Conservation (phyloP, 768 basidiomycete species). For the Mycena epipterygia region DNA sequence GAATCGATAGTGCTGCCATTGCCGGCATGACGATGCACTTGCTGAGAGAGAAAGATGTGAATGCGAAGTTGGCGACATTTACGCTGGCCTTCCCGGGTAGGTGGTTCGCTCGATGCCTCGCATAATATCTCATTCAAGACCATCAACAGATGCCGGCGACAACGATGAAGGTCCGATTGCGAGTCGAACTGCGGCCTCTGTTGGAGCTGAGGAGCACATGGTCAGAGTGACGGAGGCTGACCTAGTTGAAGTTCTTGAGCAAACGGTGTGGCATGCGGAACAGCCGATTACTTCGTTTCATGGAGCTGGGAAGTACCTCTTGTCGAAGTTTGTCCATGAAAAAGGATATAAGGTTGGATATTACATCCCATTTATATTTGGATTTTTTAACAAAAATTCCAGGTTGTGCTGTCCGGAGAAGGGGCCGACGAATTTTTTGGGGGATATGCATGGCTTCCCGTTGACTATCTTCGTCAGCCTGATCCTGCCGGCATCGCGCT, state of each 20-base stretch:
- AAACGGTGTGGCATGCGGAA: background rate
- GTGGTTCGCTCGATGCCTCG: no score
- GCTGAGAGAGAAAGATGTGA: constrained; percentile 19
- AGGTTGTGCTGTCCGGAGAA: background rate
- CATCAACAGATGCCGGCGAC: background rate
- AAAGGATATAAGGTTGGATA: background rate
- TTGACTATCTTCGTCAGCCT: background rate
- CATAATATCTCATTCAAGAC: no score
- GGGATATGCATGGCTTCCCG: background rate
- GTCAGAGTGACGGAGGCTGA: background rate
- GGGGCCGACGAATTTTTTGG: background rate
- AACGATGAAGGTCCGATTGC: background rate
- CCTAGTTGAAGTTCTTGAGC: background rate
- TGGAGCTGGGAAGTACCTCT: background rate
- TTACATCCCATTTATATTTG: background rate
- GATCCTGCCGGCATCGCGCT: background rate
- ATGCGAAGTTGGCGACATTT: constrained; percentile 21
- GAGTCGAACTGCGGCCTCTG: background rate
- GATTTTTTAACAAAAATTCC: background rate
- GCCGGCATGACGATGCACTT: constrained; percentile 22
- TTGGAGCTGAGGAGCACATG: background rate
- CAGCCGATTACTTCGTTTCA: background rate
- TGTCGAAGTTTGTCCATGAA: background rate
- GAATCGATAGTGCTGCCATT: constrained; percentile 30
- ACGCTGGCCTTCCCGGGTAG: constrained; percentile 8